Percentiles rank a stretch among this genome's conserved stretches.
Evolutionary conservation across 345 rosid genomes (phyloP).

Genomic region (Brassica carinata): DNA sequence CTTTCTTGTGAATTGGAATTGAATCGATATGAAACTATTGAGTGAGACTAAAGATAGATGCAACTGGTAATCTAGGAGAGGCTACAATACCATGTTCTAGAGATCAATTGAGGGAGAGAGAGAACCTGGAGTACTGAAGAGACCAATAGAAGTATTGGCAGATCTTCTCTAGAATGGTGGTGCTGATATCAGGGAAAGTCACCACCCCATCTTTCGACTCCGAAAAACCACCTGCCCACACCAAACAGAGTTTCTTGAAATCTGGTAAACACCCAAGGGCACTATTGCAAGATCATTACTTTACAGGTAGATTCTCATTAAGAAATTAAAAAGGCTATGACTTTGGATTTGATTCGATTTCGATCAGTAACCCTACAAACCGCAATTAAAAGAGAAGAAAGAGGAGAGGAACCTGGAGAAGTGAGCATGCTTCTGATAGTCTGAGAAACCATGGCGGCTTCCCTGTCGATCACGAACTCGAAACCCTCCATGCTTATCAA

Average conservation of each 20-base stretch:
- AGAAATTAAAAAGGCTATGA: background rate
- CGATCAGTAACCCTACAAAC: slow-evolving; percentile 1
- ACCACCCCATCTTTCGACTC: slow-evolving; percentile 77
- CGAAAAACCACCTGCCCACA: slow-evolving; percentile 65
- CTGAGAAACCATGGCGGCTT: slow-evolving; percentile 92
- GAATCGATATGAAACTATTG: background rate
- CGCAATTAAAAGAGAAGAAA: background rate
- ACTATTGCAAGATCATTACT: slow-evolving; percentile 1
- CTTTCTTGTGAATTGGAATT: background rate
- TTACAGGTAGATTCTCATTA: background rate
- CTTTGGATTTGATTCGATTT: background rate
- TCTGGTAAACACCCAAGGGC: background rate
- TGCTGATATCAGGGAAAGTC: slow-evolving; percentile 83
- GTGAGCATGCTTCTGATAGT: slow-evolving; percentile 91
- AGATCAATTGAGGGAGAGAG: background rate
- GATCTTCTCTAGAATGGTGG: slow-evolving; percentile 81
- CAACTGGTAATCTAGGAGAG: background rate
- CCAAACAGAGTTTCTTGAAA: slow-evolving; percentile 8
- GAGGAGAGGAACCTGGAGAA: slow-evolving; percentile 62
- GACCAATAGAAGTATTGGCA: slow-evolving; percentile 92
- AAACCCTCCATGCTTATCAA: slow-evolving; percentile 81
- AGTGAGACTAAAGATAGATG: background rate
- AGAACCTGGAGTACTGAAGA: slow-evolving; percentile 75
- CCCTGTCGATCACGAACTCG: slow-evolving; percentile 75
- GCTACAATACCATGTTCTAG: slow-evolving; percentile 1